Evolutionary conservation across 2,329 filamentous ascomycete genomes (phyloP).

Genomic region (Polytolypa hystricis): DNA sequence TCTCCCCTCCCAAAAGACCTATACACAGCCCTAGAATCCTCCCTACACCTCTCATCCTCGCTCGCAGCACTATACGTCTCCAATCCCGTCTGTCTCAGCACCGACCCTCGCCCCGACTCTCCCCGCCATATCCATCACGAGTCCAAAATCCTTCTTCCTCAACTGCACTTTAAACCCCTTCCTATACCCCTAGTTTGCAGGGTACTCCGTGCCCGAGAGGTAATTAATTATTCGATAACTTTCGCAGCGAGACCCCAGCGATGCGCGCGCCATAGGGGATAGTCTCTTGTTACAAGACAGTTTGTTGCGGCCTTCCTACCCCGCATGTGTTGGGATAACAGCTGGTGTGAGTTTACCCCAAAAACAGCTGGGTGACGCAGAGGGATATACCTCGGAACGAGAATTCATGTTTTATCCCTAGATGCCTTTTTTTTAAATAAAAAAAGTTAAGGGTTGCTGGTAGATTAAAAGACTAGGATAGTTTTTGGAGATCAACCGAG

Average conservation of each 20-base stretch:
- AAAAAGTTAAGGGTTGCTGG: too few relatives aligned
- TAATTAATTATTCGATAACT: conserved; percentile 55
- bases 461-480: too few relatives aligned
- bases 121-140: conserved; percentile 46
- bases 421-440: too few relatives aligned
- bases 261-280: conserved; percentile 47
- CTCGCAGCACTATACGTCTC: conserved; percentile 42
- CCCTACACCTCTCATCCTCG: conserved; percentile 40
- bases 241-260: conserved; percentile 47
- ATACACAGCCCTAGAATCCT: conserved; percentile 49
- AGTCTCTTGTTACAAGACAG: too few relatives aligned
- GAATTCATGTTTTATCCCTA: too few relatives aligned
- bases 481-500: too few relatives aligned
- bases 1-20: conserved; percentile 42
- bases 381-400: too few relatives aligned
- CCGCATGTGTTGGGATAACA: too few relatives aligned
- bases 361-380: too few relatives aligned
- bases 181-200: too few relatives aligned
- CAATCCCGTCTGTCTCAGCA: conserved; percentile 41
- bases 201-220: conserved; percentile 45
- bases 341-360: too few relatives aligned
- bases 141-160: conserved; percentile 48
- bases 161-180: conserved; percentile 49
- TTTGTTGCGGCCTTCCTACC: too few relatives aligned
- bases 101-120: conserved; percentile 40